Percentiles rank a stretch among this genome's conserved stretches.
phyloP scores from a whole-genome alignment of 2,329 filamentous ascomycete genomes.

The Fusarium agapanthi region DNA sequence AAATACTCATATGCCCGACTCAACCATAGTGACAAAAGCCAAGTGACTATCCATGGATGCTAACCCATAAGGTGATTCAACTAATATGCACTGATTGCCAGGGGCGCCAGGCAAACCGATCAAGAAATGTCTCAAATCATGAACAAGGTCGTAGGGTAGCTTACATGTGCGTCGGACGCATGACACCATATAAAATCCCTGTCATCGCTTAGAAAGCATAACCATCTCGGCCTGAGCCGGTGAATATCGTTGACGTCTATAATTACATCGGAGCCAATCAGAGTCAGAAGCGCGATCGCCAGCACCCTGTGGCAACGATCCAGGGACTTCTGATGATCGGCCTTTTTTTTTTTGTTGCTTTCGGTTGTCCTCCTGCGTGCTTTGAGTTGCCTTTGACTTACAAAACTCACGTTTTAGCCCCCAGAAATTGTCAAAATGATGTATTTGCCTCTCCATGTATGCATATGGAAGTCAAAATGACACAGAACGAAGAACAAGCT shows the following conservation, averaged over 20 bases:
- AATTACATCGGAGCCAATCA: conserved; percentile 27
- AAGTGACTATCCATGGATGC: too few species aligned
- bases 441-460: neutral
- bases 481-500: neutral
- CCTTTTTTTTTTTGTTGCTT: neutral
- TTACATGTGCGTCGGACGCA: neutral
- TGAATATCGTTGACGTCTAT: conserved; percentile 35
- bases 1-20: neutral
- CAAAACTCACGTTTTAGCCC: neutral
- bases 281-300: neutral
- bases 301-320: conserved; percentile 4
- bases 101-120: neutral
- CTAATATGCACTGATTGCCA: neutral
- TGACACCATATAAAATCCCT: conserved; percentile 38
- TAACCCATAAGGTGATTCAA: too few species aligned
- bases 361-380: conserved; percentile 1
- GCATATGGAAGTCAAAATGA: neutral
- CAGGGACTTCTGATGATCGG: conserved; percentile 24
- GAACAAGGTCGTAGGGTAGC: neutral
- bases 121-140: neutral
- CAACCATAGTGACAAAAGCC: too few species aligned
- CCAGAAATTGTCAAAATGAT: neutral
- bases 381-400: neutral
- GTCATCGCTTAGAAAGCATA: conserved; percentile 7
- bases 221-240: conserved; percentile 4